Percentiles rank a stretch among this genome's conserved stretches.
Conservation (phyloP, 495 filamentous ascomycete genomes). For the Penicillium samsonianum region DNA sequence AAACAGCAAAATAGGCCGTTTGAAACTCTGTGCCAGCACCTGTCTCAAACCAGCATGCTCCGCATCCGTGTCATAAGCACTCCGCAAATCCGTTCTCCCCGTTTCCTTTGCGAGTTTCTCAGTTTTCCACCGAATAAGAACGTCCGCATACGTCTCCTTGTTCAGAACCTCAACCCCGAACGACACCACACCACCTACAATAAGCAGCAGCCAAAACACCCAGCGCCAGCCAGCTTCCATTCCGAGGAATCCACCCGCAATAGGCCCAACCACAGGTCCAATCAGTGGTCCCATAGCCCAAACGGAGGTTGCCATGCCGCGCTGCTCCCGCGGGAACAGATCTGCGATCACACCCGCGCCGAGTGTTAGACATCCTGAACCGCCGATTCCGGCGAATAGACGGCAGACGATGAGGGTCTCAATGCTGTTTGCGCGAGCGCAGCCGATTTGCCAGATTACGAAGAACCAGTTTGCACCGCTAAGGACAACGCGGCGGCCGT, state of each 20-base stretch:
- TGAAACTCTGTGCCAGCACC: conserved; percentile 42
- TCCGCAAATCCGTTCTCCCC: conserved; percentile 27
- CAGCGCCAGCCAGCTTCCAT: conserved; percentile 55
- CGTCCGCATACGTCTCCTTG: conserved; percentile 55
- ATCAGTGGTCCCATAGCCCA: conserved; percentile 38
- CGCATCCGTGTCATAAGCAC: conserved; percentile 20
- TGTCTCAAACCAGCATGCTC: conserved; percentile 31
- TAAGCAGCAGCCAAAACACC: conserved; percentile 58
- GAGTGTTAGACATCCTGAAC: conserved; percentile 51
- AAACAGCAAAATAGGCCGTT: conserved; percentile 49
- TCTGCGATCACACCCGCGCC: conserved; percentile 58
- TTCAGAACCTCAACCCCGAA: conserved; percentile 33
- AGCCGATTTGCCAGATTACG: conserved; percentile 52
- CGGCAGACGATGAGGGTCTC: conserved; percentile 53
- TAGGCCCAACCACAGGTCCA: conserved; percentile 52
- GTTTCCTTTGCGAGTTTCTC: conserved; percentile 42
- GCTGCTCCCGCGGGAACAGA: conserved; percentile 48
- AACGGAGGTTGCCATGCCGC: conserved; percentile 44
- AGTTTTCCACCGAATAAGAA: conserved; percentile 56
- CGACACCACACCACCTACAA: conserved; percentile 43
- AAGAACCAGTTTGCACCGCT: conserved; percentile 54
- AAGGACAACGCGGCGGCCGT: conserved; percentile 55
- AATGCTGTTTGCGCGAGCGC: conserved; percentile 49
- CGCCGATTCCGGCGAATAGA: conserved; percentile 51
- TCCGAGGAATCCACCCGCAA: conserved; percentile 53